Evolutionary conservation across 2,329 filamentous ascomycete genomes (phyloP).

Genomic region (Gaeumannomyces sp.): DNA sequence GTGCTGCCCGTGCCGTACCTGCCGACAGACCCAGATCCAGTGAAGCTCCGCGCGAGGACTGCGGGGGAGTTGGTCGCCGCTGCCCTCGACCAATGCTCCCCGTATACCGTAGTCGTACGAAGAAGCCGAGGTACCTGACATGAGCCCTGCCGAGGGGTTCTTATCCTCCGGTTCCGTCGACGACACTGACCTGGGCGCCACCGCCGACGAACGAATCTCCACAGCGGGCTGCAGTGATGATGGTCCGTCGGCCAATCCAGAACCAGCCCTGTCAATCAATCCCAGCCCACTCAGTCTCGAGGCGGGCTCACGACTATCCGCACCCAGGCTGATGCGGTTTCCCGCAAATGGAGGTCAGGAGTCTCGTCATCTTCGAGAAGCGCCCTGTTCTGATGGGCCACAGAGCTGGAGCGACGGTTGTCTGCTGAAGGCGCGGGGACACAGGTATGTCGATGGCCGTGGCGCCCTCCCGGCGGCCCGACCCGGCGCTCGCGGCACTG

Average conservation of each 20-base stretch:
- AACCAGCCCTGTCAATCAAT: slow-evolving; percentile 10
- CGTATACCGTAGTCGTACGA: slow-evolving; percentile 41
- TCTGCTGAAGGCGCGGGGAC: slow-evolving; percentile 53
- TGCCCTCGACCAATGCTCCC: slow-evolving; percentile 2
- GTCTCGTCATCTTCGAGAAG: slow-evolving; percentile 49
- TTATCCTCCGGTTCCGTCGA: slow-evolving; percentile 35
- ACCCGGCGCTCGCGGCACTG: slow-evolving; percentile 15
- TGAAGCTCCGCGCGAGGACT: slow-evolving; percentile 39
- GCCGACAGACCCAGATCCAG: slow-evolving; percentile 26
- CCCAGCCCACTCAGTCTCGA: slow-evolving; percentile 55
- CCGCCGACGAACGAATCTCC: slow-evolving; percentile 32
- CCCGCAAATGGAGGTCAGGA: slow-evolving; percentile 46
- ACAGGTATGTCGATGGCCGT: slow-evolving; percentile 68
- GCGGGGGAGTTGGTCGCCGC: slow-evolving; percentile 32
- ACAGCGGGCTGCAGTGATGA: slow-evolving; percentile 35
- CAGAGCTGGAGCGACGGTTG: slow-evolving; percentile 62
- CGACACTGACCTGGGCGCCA: slow-evolving; percentile 30
- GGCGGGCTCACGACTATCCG: slow-evolving; percentile 54
- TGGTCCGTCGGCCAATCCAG: slow-evolving; percentile 19
- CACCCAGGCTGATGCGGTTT: slow-evolving; percentile 61
- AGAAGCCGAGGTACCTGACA: slow-evolving; percentile 22
- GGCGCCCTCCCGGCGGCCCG: slow-evolving; percentile 33
- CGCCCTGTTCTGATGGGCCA: slow-evolving; percentile 55
- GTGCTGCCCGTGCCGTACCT: slow-evolving; percentile 31
- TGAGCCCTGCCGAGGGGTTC: slow-evolving; percentile 38